A percentile compares a stretch with the other conserved stretches of the same genome.
Conservation (phyloP, 495 filamentous ascomycete genomes). For the Copromyces sp. region DNA sequence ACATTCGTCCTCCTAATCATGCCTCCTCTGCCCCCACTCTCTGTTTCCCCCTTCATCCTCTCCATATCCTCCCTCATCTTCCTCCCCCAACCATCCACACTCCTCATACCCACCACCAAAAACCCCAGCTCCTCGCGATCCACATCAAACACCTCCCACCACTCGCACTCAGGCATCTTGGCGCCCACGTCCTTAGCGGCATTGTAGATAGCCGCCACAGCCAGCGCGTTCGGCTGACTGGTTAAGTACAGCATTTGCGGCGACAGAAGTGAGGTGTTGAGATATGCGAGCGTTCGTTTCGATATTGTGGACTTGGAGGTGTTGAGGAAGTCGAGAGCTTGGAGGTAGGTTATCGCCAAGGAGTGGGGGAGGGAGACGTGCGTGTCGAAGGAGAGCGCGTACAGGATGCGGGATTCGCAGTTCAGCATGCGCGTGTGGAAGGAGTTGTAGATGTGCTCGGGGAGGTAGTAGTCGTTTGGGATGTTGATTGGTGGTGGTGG, state of each 20-base stretch:
- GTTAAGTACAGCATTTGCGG: constrained; percentile 88
- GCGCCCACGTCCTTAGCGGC: constrained; percentile 69
- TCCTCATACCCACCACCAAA: constrained; percentile 76
- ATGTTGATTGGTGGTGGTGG: constrained; percentile 25
- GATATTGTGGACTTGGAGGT: constrained; percentile 38
- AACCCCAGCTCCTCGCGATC: constrained; percentile 93
- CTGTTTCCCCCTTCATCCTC: constrained; percentile 17
- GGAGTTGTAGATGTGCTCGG: constrained; percentile 58
- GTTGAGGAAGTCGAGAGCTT: constrained; percentile 59
- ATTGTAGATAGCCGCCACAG: constrained; percentile 81
- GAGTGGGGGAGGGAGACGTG: constrained; percentile 78
- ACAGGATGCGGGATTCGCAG: constrained; percentile 65
- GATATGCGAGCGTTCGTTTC: constrained; percentile 55
- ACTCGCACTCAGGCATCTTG: constrained; percentile 69
- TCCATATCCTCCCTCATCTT: constrained; percentile 26
- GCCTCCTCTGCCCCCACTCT: constrained; percentile 6
- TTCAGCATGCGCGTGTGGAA: constrained; percentile 52
- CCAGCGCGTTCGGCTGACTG: constrained; percentile 76
- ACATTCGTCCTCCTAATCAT: constrained; percentile 34
- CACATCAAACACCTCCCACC: constrained; percentile 99
- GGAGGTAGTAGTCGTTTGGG: constrained; percentile 57
- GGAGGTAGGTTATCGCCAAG: constrained; percentile 85
- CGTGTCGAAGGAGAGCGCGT: constrained; percentile 67
- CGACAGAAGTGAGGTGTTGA: constrained; percentile 74
- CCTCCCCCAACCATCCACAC: constrained; percentile 61